phyloP scores from a whole-genome alignment of 495 filamentous ascomycete species.

The Friedmanniomyces simplex region DNA sequence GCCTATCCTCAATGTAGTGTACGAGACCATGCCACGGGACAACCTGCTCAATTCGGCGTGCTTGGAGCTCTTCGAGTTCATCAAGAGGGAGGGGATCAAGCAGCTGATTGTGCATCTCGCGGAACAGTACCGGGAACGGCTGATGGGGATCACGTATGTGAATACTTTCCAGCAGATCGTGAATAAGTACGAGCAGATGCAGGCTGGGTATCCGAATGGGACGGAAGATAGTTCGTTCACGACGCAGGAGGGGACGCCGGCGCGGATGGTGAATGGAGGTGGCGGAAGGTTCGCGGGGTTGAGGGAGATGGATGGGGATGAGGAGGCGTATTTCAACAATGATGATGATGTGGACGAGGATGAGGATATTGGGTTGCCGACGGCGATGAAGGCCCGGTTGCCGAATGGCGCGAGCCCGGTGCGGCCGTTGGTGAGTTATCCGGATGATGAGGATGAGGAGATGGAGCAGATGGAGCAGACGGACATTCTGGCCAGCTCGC shows the following conservation, averaged over 20 bases:
- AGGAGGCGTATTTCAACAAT: constrained; percentile 81
- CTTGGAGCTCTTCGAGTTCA: constrained; percentile 86
- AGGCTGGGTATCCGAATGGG: constrained; percentile 33
- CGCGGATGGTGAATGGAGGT: constrained; percentile 45
- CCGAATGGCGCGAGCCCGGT: constrained; percentile 42
- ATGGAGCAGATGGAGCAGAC: constrained; percentile 22
- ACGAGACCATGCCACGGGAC: constrained; percentile 87
- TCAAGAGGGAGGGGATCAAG: constrained; percentile 74
- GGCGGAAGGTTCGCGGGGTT: constrained; percentile 56
- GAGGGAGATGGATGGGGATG: constrained; percentile 73
- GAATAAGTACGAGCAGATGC: constrained; percentile 67
- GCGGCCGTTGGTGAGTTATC: constrained; percentile 82
- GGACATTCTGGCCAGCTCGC: constrained; percentile 41
- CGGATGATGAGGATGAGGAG: constrained; percentile 71
- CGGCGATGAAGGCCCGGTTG: constrained; percentile 18
- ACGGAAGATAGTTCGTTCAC: constrained; percentile 33
- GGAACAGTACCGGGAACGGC: constrained; percentile 75
- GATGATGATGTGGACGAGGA: constrained; percentile 70
- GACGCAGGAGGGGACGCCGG: constrained; percentile 34
- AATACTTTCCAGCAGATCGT: constrained; percentile 74
- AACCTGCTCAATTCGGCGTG: constrained; percentile 95
- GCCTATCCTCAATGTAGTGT: constrained; percentile 77
- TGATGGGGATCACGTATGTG: constrained; percentile 71
- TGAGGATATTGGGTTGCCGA: constrained; percentile 20
- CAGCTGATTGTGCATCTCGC: constrained; percentile 74